A percentile compares a stretch with the other conserved stretches of the same genome.
Conservation (phyloP, 192 early-diverging fungal species). For the Backusella tarrabulga region DNA sequence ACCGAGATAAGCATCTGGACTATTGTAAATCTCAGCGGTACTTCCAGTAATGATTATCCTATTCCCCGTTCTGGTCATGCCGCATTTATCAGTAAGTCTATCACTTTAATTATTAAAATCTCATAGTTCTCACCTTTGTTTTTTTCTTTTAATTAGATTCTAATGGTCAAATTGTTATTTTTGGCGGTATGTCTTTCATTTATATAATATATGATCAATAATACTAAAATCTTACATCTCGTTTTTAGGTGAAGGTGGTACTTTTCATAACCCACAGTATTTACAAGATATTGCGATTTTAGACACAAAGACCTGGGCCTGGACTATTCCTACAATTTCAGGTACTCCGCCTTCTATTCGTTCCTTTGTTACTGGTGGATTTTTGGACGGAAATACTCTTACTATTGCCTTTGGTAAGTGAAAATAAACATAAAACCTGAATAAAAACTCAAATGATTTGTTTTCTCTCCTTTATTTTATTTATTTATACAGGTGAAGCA, state of each 20-base stretch:
- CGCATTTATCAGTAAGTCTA: slow-evolving; percentile 27
- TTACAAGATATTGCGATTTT: slow-evolving; percentile 16
- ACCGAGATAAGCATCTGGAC: slow-evolving; percentile 15
- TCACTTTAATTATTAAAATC: slow-evolving; percentile 11
- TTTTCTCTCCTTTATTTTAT: background rate
- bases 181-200: slow-evolving; percentile 27
- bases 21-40: too few relatives aligned
- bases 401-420: slow-evolving; percentile 30
- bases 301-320: slow-evolving; percentile 29
- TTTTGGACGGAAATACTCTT: slow-evolving; percentile 21
- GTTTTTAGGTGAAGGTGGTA: slow-evolving; percentile 12
- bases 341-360: slow-evolving; percentile 30
- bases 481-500: slow-evolving; percentile 16
- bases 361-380: slow-evolving; percentile 20
- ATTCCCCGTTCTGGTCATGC: slow-evolving; percentile 14
- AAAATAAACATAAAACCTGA: background rate
- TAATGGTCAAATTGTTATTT: slow-evolving; percentile 22
- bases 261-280: slow-evolving; percentile 7
- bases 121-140: too few relatives aligned
- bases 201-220: background rate
- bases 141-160: slow-evolving; percentile 9
- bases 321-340: slow-evolving; percentile 11
- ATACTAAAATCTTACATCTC: background rate
- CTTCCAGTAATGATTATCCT: background rate
- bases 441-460: background rate